These are phyloP conservation scores for Coemansia sp. DNA, from an alignment of 371 early-diverging fungal species.

Conservation along the genomic window DNA sequence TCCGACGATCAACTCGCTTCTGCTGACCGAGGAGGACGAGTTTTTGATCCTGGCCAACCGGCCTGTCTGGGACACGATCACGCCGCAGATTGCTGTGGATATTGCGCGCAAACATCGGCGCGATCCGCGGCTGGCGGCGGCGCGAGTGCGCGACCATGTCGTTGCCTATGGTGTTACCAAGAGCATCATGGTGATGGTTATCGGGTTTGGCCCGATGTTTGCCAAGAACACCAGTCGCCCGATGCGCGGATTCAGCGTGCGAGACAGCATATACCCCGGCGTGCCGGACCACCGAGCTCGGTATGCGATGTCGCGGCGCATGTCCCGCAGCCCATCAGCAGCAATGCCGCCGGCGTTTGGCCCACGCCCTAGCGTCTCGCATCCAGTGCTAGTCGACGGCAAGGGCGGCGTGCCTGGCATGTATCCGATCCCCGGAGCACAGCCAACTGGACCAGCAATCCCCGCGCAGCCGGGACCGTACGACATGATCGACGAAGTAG, in stretches of 20 bases:
- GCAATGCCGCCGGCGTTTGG: slow-evolving; percentile 37
- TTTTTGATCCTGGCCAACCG: slow-evolving; percentile 85
- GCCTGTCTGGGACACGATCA: slow-evolving; percentile 82
- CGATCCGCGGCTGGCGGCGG: slow-evolving; percentile 76
- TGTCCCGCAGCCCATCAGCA: slow-evolving; percentile 49
- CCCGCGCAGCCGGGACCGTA: slow-evolving; percentile 26
- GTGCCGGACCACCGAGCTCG: slow-evolving; percentile 46
- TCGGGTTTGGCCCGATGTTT: slow-evolving; percentile 77
- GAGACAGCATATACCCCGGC: slow-evolving; percentile 51
- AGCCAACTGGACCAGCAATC: slow-evolving; percentile 7
- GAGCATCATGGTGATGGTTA: slow-evolving; percentile 81
- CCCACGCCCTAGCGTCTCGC: slow-evolving; percentile 31
- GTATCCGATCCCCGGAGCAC: slow-evolving; percentile 19
- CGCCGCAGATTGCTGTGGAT: slow-evolving; percentile 81
- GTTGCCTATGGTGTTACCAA: slow-evolving; percentile 80
- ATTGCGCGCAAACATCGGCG: slow-evolving; percentile 73
- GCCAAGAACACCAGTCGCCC: slow-evolving; percentile 47
- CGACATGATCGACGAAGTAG: slow-evolving; percentile 42
- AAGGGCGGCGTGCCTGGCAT: slow-evolving; percentile 11
- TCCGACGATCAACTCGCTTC: slow-evolving; percentile 72
- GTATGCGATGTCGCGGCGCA: slow-evolving; percentile 46
- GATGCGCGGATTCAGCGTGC: slow-evolving; percentile 50
- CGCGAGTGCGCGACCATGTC: slow-evolving; percentile 84
- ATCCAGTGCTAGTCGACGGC: slow-evolving; percentile 23
- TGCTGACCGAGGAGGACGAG: slow-evolving; percentile 82